Base-by-base conservation (phyloP, 768 basidiomycete species). In the Hemileccinum rubropunctum region DNA sequence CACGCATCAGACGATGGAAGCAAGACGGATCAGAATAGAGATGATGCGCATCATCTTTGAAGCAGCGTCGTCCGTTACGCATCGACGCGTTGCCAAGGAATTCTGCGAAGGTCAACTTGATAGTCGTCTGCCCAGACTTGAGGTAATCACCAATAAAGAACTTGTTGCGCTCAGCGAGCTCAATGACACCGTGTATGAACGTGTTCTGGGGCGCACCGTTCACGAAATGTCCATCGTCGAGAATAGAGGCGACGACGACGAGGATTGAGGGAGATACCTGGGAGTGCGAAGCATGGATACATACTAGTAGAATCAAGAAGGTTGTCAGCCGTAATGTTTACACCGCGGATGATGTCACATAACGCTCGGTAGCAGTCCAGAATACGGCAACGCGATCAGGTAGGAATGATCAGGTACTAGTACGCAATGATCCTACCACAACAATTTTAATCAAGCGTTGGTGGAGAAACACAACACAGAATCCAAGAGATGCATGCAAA, bases 161-260 rank as follows among this genome's bases (percentile, higher is more conserved):
- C 62, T 84, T 76, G 60, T 88, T 73, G 55, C 84, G 80, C 76
- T 98, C 95, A 36, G 95, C 92, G 57, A 99, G 88, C 58, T 84
- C 81, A 63, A 99, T 88, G 60, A 87, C 86, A 56, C 95, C 95
- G 0, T 95, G 95, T 21, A 99, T 94, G 60, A 98, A 98, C 4
- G 95, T 97, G 80, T 99, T 99, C 80, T 98, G 95, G 7, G 95
- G 95, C 10, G 95, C 94, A 43, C 95, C 95, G 64, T 98, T 98
- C 64, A 98, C 81, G 77, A 95, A 99, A 17, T 95, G 93, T 64
- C 86, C 84, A 50, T 88, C 88, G 71, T 98, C 95, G 59, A 98
- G 86, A 68, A 98, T 95, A 28, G 93, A 79, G 8, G 95, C 95
- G 52, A 98, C 87, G 17, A 95, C 95, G 64, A 98, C 98, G 58